phyloP scores from a whole-genome alignment of 2,329 filamentous ascomycete genomes.

The Aspergillus persii region DNA sequence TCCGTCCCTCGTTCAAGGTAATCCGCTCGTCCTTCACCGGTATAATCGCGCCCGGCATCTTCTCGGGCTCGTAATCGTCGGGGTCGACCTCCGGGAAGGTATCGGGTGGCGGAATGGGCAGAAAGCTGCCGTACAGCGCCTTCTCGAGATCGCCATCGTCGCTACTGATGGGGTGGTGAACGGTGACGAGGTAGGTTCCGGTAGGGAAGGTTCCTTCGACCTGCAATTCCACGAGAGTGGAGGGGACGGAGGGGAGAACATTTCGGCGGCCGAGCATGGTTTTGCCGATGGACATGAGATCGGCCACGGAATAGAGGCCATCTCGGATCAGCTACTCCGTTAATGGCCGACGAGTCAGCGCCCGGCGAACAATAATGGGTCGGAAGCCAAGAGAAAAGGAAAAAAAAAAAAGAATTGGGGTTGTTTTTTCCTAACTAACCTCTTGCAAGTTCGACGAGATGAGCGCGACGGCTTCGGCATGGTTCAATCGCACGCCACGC shows the following conservation, averaged over 20 bases:
- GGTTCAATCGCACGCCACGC: conserved; percentile 83
- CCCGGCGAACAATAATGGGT: not conserved
- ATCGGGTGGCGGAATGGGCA: conserved; percentile 70
- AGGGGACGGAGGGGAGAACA: conserved; percentile 77
- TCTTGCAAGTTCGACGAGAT: conserved; percentile 91
- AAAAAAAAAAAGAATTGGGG: not conserved
- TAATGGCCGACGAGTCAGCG: not conserved
- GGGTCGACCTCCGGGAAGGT: conserved; percentile 66
- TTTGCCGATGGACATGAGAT: conserved; percentile 87
- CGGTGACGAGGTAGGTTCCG: conserved; percentile 91
- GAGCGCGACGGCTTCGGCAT: conserved; percentile 70
- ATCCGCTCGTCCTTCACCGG: conserved; percentile 66
- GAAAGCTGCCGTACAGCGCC: conserved; percentile 86
- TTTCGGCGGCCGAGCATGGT: conserved; percentile 93
- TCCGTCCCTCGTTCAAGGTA: conserved; percentile 69
- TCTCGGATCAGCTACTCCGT: conserved; percentile 77
- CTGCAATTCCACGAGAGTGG: conserved; percentile 78
- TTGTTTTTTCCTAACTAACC: conserved; percentile 38
- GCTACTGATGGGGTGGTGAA: conserved; percentile 82
- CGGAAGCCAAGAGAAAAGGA: not conserved
- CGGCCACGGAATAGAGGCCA: conserved; percentile 86
- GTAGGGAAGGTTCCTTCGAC: conserved; percentile 91
- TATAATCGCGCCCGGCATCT: conserved; percentile 77
- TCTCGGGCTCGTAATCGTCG: conserved; percentile 64
- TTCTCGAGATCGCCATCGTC: conserved; percentile 84